These are phyloP conservation scores for Puccinia novopanici DNA, from an alignment of 1,284 basidiomycete genomes.

Conservation along the genomic window DNA sequence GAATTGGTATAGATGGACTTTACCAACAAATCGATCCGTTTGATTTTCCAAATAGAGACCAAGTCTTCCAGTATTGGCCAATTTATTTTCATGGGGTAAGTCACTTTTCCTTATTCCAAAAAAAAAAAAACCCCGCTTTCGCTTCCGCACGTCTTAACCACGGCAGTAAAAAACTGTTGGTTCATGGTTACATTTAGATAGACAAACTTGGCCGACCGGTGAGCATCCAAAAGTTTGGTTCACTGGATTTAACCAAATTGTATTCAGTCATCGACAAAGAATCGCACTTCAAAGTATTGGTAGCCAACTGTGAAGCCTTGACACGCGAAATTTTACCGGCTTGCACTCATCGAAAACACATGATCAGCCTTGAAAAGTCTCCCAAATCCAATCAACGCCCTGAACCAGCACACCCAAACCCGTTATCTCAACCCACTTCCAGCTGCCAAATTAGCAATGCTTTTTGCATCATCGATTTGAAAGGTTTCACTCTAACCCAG, in stretches of 20 bases:
- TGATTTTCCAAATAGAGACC: constrained; percentile 45
- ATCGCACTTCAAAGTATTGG: constrained; percentile 46
- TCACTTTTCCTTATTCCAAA: background rate
- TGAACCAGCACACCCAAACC: constrained; percentile 9
- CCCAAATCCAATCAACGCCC: background rate
- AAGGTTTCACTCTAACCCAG: constrained; percentile 51
- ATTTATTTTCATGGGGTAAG: constrained; percentile 50
- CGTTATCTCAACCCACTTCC: background rate
- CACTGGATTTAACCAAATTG: constrained; percentile 46
- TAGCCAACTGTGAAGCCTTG: constrained; percentile 52
- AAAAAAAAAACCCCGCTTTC: background rate
- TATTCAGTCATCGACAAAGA: constrained; percentile 50
- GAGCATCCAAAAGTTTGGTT: constrained; percentile 52
- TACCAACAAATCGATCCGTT: constrained; percentile 51
- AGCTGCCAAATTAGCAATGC: constrained; percentile 33
- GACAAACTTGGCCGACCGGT: constrained; percentile 51
- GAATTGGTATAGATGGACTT: constrained; percentile 51
- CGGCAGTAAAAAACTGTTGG: too few relatives aligned
- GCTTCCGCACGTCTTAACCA: background rate
- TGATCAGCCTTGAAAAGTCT: background rate
- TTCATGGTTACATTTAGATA: constrained; percentile 27
- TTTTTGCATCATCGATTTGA: constrained; percentile 52
- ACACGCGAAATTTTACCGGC: constrained; percentile 52
- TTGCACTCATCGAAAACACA: constrained; percentile 28
- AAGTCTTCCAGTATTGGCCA: constrained; percentile 52